A percentile compares a stretch with the other conserved stretches of the same genome.
phyloP scores from a whole-genome alignment of 176 grass and related monocot genomes.

The Bothriochloa decipiens region DNA sequence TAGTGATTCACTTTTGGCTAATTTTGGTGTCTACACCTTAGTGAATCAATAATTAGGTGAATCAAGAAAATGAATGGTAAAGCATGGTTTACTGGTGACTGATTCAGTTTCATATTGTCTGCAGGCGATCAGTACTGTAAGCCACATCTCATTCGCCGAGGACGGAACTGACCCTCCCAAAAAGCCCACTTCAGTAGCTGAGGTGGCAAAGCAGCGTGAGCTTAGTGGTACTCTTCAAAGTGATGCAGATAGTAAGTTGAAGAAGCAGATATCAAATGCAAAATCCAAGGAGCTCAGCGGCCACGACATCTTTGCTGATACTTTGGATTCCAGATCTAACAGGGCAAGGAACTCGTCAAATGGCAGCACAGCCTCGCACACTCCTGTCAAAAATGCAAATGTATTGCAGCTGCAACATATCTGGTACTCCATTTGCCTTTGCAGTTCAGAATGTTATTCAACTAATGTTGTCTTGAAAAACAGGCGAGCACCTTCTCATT shows the following conservation, averaged over 20 bases:
- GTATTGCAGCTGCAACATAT: constrained; percentile 12
- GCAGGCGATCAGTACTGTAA: constrained; percentile 72
- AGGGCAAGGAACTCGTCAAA: constrained; percentile 48
- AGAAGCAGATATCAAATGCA: constrained; percentile 69
- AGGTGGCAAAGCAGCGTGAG: constrained; percentile 93
- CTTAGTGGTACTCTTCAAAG: constrained; percentile 67
- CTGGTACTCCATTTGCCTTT: constrained; percentile 1
- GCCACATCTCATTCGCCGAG: constrained; percentile 86
- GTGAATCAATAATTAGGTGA: not conserved
- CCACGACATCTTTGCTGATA: constrained; percentile 75
- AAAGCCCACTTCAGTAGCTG: constrained; percentile 77
- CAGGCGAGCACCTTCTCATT: constrained; percentile 72
- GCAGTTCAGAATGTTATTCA: constrained; percentile 7
- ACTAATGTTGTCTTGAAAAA: constrained; percentile 20
- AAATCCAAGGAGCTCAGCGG: constrained; percentile 91
- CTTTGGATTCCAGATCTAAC: constrained; percentile 54
- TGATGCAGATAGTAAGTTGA: constrained; percentile 58
- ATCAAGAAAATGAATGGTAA: not conserved
- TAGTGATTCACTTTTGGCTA: not conserved
- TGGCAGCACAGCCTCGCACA: constrained; percentile 38
- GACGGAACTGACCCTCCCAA: constrained; percentile 75
- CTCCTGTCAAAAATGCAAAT: constrained; percentile 51
- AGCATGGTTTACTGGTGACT: constrained; percentile 3
- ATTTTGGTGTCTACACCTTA: not conserved
- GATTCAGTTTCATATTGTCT: constrained; percentile 29